Conservation (phyloP, 2,329 filamentous ascomycete species). For the Fusarium sp. region DNA sequence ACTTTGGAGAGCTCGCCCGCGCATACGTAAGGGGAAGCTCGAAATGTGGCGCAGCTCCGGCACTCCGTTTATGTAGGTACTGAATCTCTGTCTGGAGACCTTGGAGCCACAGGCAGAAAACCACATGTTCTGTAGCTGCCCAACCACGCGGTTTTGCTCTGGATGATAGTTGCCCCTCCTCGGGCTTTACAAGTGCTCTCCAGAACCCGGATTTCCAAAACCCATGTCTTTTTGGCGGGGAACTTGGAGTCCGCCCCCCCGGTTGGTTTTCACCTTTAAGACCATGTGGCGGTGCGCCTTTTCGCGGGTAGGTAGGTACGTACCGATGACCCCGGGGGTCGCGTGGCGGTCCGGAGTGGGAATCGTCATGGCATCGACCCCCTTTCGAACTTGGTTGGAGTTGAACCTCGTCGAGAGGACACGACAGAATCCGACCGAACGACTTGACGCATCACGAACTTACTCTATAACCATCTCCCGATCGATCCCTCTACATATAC, state of each 20-base stretch:
- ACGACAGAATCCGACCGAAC: constrained; percentile 2
- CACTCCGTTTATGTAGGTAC: constrained; percentile 9
- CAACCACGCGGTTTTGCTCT: constrained; percentile 20
- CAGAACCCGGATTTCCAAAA: not conserved
- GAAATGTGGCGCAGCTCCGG: constrained; percentile 32
- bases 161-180: constrained; percentile 18
- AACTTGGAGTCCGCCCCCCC: constrained; percentile 1
- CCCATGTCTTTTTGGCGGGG: constrained; percentile 13
- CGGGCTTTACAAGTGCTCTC: not conserved
- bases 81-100: constrained; percentile 2
- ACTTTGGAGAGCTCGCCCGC: constrained; percentile 1
- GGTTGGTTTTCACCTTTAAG: constrained; percentile 1
- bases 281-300: constrained; percentile 23
- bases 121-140: constrained; percentile 12
- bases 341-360: constrained; percentile 24
- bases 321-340: constrained; percentile 6
- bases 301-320: constrained; percentile 9
- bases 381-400: constrained; percentile 28
- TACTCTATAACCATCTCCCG: not conserved
- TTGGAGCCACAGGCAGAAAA: not conserved
- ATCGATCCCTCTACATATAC: not conserved
- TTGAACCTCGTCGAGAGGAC: constrained; percentile 1
- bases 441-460: not conserved
- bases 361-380: constrained; percentile 31
- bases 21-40: not conserved